Conservation (phyloP, 2,329 filamentous ascomycete species). For the Colletotrichum sansevieriae region DNA sequence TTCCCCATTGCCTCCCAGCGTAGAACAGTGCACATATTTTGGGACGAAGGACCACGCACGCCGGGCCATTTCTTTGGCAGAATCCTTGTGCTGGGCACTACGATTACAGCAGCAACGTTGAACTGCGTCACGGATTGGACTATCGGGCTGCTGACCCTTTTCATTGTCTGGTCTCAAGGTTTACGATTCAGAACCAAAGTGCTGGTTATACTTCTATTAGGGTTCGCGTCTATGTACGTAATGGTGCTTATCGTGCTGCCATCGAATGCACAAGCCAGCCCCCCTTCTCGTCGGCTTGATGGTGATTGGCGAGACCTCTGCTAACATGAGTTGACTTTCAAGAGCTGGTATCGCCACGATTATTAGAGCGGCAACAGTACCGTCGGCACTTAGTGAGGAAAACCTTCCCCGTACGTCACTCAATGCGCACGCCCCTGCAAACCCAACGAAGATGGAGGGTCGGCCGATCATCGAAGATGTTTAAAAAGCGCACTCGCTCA, state of each 20-base stretch:
- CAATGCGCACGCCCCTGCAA: neutral
- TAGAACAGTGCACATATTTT: slow-evolving; percentile 53
- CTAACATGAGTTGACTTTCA: neutral
- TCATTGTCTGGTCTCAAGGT: slow-evolving; percentile 56
- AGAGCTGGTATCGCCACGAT: slow-evolving; percentile 53
- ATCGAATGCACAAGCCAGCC: neutral
- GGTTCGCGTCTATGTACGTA: slow-evolving; percentile 50
- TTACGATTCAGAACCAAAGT: slow-evolving; percentile 55
- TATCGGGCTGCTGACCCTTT: slow-evolving; percentile 54
- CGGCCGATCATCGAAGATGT: neutral
- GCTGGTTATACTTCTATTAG: slow-evolving; percentile 48
- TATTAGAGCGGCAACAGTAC: slow-evolving; percentile 57
- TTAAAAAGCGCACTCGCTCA: neutral
- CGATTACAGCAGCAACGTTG: slow-evolving; percentile 54
- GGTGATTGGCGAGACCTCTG: neutral
- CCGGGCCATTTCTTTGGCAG: slow-evolving; percentile 49
- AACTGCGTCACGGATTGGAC: slow-evolving; percentile 55
- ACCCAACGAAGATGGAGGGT: slow-evolving; percentile 38
- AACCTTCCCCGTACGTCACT: slow-evolving; percentile 55
- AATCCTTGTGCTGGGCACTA: slow-evolving; percentile 45
- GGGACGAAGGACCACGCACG: slow-evolving; percentile 47
- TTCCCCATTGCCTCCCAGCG: slow-evolving; percentile 57
- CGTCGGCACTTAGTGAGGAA: slow-evolving; percentile 49
- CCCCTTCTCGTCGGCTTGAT: neutral
- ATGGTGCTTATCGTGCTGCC: neutral